Evolutionary conservation across 2,329 filamentous ascomycete species (phyloP), one percentile per base, ranked within the genome.

Genomic region (Colletotrichum coccodes): DNA sequence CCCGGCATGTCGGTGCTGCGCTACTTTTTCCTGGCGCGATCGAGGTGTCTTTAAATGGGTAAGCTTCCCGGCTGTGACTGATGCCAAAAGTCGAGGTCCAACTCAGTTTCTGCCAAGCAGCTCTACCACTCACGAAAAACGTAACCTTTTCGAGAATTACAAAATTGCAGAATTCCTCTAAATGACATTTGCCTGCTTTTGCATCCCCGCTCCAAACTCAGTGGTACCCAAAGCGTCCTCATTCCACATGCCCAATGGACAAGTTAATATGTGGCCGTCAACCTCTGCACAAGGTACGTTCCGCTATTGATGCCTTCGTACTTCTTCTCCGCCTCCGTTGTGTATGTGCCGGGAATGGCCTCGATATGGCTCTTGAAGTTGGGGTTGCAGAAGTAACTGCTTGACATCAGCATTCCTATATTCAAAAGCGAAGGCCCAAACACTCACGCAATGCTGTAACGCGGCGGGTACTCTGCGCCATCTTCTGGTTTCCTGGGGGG

Each of bases 361-460:
- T 96, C 92, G 72, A 97, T 97, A 63, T 87, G 82, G 72, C 86
- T 88, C 69, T 92, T 88, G 76, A 89, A 92, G 76, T 97, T 94
- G 9, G 94, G 94, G 73, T 97, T 95, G 84, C 94, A 97, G 78
- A 97, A 97, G 81, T 97, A 97, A 4, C 86, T 89, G 52, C 42
- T 4, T 21, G 30, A n/a, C 11, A 6, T 70, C 54, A 64, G 38
- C 50, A 26, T 32, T 16, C 30, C 8, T 7, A n/a, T 14, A 14
- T 40, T 66, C 42, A 5, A 54, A 53, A 61, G 49, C 21, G 34
- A 60, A 32, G 18, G 28, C 9, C n/a, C 49, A 21, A 12, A 14
- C 32, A 84, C 86, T 76, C 73, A 98, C 74, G 94, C 95, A 76
- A 98, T 91, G 74, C 92, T 95, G 76, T 98, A 98, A 44, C 92